These are phyloP conservation scores for Drechmeria coniospora DNA, from an alignment of 2,329 filamentous ascomycete genomes.

Conservation along the genomic window DNA sequence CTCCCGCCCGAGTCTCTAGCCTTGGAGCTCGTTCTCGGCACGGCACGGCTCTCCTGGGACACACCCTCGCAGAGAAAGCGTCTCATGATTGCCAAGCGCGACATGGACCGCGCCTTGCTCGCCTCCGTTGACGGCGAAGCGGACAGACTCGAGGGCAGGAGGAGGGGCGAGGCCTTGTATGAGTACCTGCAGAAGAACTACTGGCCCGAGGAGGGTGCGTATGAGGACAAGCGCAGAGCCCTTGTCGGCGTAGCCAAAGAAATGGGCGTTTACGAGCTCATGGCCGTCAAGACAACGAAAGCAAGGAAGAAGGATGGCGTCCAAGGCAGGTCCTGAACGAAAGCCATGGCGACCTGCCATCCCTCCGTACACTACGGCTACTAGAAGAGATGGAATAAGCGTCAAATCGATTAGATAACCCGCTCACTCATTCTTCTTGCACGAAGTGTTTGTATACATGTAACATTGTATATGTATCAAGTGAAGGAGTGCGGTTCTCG, in stretches of 20 bases:
- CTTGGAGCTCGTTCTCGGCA: slow-evolving; percentile 30
- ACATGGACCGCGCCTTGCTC: slow-evolving; percentile 23
- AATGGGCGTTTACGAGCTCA: slow-evolving; percentile 26
- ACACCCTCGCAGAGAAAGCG: slow-evolving; percentile 22
- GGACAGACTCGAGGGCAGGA: slow-evolving; percentile 19
- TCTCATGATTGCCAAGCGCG: slow-evolving; percentile 25
- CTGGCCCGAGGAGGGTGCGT: slow-evolving; percentile 14
- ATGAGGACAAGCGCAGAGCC: slow-evolving; percentile 10
- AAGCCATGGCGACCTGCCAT: too few species aligned
- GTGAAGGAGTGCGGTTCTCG: too few species aligned
- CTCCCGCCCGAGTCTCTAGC: slow-evolving; percentile 28
- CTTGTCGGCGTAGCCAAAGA: slow-evolving; percentile 20
- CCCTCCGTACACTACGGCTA: too few species aligned
- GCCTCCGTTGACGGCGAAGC: slow-evolving; percentile 14
- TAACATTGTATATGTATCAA: too few species aligned
- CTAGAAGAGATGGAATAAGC: too few species aligned
- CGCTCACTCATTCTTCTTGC: too few species aligned
- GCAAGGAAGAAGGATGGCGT: not conserved
- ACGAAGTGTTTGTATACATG: too few species aligned
- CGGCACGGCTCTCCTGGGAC: slow-evolving; percentile 27
- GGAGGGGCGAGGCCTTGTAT: slow-evolving; percentile 23
- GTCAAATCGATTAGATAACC: too few species aligned
- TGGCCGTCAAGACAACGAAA: slow-evolving; percentile 8
- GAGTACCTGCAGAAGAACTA: slow-evolving; percentile 25
- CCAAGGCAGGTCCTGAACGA: too few species aligned